Evolutionary conservation across 1,139 yeast genomes (phyloP).

Genomic region (Yarrowia galli): DNA sequence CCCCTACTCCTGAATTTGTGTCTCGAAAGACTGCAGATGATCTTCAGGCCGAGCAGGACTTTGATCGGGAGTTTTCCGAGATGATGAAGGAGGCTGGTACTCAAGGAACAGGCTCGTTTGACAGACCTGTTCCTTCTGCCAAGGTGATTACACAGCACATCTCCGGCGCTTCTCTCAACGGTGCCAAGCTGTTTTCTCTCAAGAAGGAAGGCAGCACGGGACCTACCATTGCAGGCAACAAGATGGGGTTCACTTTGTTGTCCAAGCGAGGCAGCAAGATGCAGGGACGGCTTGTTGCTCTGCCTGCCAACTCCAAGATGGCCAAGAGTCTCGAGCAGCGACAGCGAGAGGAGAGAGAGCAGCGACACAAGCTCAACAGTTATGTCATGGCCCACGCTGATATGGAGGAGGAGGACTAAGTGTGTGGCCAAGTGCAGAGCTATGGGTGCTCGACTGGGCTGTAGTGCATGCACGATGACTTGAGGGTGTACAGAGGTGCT

Average conservation of each 20-base stretch:
- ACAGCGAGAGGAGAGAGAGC: constrained; percentile 18
- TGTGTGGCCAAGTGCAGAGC: too few relatives aligned
- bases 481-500: too few relatives aligned
- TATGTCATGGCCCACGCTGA: constrained; percentile 36
- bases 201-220: constrained; percentile 13
- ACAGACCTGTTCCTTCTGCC: constrained; percentile 33
- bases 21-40: constrained; percentile 42
- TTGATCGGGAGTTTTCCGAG: constrained; percentile 50
- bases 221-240: constrained; percentile 11
- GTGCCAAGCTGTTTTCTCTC: constrained; percentile 31
- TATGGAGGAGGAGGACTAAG: neutral
- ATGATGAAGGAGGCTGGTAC: constrained; percentile 44
- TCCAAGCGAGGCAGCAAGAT: constrained; percentile 27
- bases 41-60: constrained; percentile 45
- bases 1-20: constrained; percentile 39
- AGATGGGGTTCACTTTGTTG: constrained; percentile 34
- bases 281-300: constrained; percentile 31
- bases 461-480: too few relatives aligned
- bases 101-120: neutral
- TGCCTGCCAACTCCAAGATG: constrained; percentile 35
- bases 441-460: too few relatives aligned
- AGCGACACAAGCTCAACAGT: constrained; percentile 20
- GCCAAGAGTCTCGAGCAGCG: constrained; percentile 22
- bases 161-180: constrained; percentile 30
- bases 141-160: constrained; percentile 16